Conservation (phyloP, 169 alveolate genomes). For the Theileria parva region DNA sequence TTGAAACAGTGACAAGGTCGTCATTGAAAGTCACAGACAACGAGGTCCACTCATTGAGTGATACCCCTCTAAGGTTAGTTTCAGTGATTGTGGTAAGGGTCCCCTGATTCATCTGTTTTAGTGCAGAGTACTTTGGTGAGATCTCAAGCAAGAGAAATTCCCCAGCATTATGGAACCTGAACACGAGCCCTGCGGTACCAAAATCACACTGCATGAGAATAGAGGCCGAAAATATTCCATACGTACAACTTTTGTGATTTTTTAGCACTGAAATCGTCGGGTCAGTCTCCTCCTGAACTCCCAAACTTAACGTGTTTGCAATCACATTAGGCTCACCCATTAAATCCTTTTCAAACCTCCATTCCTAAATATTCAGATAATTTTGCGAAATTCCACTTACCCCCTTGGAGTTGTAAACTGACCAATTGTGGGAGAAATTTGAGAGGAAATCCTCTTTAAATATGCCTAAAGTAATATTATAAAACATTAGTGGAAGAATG, state of each 20-base stretch:
- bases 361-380: slow-evolving; percentile 6
- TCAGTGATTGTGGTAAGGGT: slow-evolving; percentile 65
- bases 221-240: slow-evolving; percentile 73
- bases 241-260: slow-evolving; percentile 74
- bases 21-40: slow-evolving; percentile 68
- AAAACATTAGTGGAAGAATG: slow-evolving; percentile 16
- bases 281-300: slow-evolving; percentile 44
- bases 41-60: slow-evolving; percentile 70
- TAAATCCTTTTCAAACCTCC: slow-evolving; percentile 75
- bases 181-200: slow-evolving; percentile 78
- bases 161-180: slow-evolving; percentile 73
- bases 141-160: slow-evolving; percentile 78
- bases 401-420: slow-evolving; percentile 42
- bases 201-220: slow-evolving; percentile 77
- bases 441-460: slow-evolving; percentile 44
- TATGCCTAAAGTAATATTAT: slow-evolving; percentile 14
- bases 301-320: slow-evolving; percentile 67
- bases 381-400: neutral
- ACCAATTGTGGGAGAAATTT: slow-evolving; percentile 37
- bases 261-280: slow-evolving; percentile 71
- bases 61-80: slow-evolving; percentile 68
- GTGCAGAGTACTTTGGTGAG: slow-evolving; percentile 67
- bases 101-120: slow-evolving; percentile 75
- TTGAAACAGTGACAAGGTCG: slow-evolving; percentile 68
- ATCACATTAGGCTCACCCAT: slow-evolving; percentile 80